Base-by-base conservation (phyloP, 1,284 basidiomycete species). In the Microstroma glucosiphilum region DNA sequence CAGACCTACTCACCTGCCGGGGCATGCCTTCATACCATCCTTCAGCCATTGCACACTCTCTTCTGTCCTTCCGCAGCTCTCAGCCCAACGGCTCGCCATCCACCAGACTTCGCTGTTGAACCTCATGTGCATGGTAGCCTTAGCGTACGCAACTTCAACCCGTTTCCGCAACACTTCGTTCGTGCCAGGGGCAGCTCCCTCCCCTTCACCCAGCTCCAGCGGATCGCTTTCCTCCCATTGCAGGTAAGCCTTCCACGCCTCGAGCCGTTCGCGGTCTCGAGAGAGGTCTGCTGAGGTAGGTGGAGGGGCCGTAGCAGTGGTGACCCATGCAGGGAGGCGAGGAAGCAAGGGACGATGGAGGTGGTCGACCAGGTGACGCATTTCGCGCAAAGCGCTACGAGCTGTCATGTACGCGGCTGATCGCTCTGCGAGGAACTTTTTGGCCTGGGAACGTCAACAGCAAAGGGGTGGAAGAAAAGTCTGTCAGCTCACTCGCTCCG, bases 141-240 rank as follows among this genome's bases (percentile, higher is more conserved):
- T 92, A 65, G 88, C 85, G 80, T 96, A 92, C 1, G 92, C 90
- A 56, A 87, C 87, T 67, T 88, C 86, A 7, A 96, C 84, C 40
- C 94, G 86, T 19, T 83, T 83, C 57, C 88, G 83, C 41, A 94
- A 80, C 2, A 67, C 62, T 8, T 66, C 63, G 58, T 85, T 83
- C 30, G 30, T 37, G 30, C 30, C 30, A 3, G 30, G 9, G 30
- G 30, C 30, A 37, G n/a, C n/a, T n/a, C 30, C 30, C 17, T 48
- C 40, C 9, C 23, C 15, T 68, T 97, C 92, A 66, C 94, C 91
- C 60, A 96, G 86, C 77, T 92, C 89, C 48, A 96, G 83, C 0
- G 93, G 96, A 75, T 99, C 97, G 68, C 85, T 84, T 79, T 96
- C 91, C 80, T 99, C 96, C 90, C 91, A 98, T 73, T 91, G 90